Evolutionary conservation across 106 monocot genomes (phyloP).

Genomic region (Dendrobium huoshanense): DNA sequence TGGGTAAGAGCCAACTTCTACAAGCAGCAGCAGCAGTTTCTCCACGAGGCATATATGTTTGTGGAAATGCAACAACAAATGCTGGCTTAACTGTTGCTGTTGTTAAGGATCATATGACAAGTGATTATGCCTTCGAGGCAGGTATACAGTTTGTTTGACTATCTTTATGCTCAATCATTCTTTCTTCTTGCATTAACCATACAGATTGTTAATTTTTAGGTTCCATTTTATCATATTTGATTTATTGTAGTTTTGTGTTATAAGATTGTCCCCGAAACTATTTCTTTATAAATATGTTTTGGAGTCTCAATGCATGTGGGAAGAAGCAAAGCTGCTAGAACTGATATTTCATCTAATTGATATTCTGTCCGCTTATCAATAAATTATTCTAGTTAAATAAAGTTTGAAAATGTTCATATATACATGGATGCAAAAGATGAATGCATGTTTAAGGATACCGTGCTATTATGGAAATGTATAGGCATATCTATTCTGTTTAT

Average conservation of each 20-base stretch:
- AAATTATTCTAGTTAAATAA: no score
- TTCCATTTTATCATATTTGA: background rate
- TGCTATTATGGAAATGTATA: no score
- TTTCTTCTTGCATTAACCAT: background rate
- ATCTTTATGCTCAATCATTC: background rate
- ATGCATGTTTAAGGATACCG: no score
- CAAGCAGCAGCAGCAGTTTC: conserved; percentile 94
- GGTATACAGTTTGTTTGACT: conserved; percentile 28
- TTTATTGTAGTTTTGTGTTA: background rate
- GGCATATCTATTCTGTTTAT: no score
- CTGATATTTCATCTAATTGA: no score
- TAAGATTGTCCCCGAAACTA: background rate
- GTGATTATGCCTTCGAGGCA: conserved; percentile 99
- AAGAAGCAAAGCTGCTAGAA: background rate
- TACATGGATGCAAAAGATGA: no score
- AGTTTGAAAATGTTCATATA: no score
- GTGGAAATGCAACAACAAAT: conserved; percentile 98
- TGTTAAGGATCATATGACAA: conserved; percentile 93
- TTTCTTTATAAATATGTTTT: background rate
- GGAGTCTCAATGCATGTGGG: background rate
- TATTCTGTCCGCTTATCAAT: no score
- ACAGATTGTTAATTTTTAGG: conserved; percentile 1
- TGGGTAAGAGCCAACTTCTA: conserved; percentile 97
- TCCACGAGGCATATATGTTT: conserved; percentile 96
- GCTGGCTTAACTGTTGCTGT: conserved; percentile 99